Base-by-base conservation (phyloP, 108 stramenopile genomes). In the Epipyxis sp. region DNA sequence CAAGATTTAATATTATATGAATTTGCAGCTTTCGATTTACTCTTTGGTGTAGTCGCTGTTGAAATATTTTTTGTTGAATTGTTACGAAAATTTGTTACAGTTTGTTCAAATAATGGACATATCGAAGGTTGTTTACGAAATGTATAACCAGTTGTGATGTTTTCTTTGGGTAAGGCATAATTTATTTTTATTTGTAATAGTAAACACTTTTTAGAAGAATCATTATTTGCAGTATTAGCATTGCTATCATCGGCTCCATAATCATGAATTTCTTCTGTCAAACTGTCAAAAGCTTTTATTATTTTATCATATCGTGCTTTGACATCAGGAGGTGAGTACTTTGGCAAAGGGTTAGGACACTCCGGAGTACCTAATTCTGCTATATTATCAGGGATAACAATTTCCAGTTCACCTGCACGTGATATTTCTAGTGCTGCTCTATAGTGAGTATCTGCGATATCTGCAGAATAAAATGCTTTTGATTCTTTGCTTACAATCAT, bases 371-470 rank as follows among this genome's bases (percentile, higher is more conserved):
- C 27, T 13, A 6, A 32, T 6, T 29, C 61, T 37, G 34, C 3
- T n/a, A n/a, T n/a, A n/a, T n/a, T n/a, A 39, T 37, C 34, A 37
- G 71, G 71, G 6, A 74, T 20, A 6, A 32, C 34, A 74, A 74
- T 74, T 32, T 74, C 46, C 20, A 74, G 32, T 39, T 74, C 71
- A 43, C 71, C 71, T 32, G 40, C 32, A 54, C 71, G 71, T 13
- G 44, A 3, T 13, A 74, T 74, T 74, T 74, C 71, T 34, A 74
- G 25, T 35, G 71, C 71, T 10, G 71, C 71, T 30, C 71, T 13
- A 74, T 74, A 74, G 50, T 34, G 3, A 74, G 43, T 27, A 74
- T 74, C 71, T n/a, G n/a, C n/a, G 6, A 74, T 37, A 42, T 74
- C 46, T 34, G 40, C 13, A 54, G 42, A 37, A 10, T 6, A 13